Evolutionary conservation across 2,329 filamentous ascomycete species (phyloP).

Genomic region (Fusarium falciforme): DNA sequence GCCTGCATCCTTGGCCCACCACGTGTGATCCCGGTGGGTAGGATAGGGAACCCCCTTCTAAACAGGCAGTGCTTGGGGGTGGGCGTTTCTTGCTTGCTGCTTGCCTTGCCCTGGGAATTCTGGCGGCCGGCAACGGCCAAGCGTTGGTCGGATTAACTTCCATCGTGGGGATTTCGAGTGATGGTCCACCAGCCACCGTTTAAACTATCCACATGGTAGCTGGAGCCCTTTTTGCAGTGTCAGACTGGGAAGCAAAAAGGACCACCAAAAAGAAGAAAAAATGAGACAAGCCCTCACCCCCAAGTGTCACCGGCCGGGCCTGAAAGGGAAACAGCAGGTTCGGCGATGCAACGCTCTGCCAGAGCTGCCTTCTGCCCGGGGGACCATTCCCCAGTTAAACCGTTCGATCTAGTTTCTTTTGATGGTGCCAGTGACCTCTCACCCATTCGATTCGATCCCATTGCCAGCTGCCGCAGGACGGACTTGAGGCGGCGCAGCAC

Average conservation of each 20-base stretch:
- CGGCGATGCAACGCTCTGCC: slow-evolving; percentile 26
- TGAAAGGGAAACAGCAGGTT: slow-evolving; percentile 28
- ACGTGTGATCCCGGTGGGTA: slow-evolving; percentile 38
- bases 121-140: slow-evolving; percentile 9
- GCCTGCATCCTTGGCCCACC: slow-evolving; percentile 42
- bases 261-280: slow-evolving; percentile 11
- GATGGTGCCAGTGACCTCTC: slow-evolving; percentile 24
- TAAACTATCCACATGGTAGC: slow-evolving; percentile 6
- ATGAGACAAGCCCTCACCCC: slow-evolving; percentile 14
- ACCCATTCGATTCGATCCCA: background rate
- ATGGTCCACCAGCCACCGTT: slow-evolving; percentile 14
- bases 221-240: background rate
- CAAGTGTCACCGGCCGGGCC: slow-evolving; percentile 21
- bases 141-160: slow-evolving; percentile 13
- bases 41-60: slow-evolving; percentile 7
- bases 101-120: slow-evolving; percentile 10
- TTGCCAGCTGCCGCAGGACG: background rate
- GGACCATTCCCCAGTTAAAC: slow-evolving; percentile 31
- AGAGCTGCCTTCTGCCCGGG: slow-evolving; percentile 7
- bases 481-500: slow-evolving; percentile 10
- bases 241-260: background rate
- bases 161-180: slow-evolving; percentile 19
- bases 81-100: slow-evolving; percentile 3
- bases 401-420: slow-evolving; percentile 40
- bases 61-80: background rate